Base-by-base conservation (phyloP, 2,329 filamentous ascomycete species). In the Sporothrix pallida region DNA sequence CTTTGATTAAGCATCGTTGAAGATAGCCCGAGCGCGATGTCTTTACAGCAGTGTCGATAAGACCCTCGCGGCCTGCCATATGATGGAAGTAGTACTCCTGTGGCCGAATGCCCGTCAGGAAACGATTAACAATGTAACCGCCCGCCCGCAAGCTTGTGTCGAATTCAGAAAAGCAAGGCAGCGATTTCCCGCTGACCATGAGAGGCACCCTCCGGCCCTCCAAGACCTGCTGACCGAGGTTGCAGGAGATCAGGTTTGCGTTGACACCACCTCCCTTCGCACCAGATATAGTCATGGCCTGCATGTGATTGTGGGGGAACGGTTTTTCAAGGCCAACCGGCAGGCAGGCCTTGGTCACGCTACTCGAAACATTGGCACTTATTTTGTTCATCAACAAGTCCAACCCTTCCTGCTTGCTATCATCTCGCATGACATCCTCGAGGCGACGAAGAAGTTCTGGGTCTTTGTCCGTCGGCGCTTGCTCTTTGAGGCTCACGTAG, bases 21-120 rank as follows among this genome's bases (percentile, higher is more conserved):
- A 99, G 86, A 80, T 99, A 99, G 75, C 96, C 97, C 42, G 96
- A 98, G 80, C 96, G 92, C 10, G 95, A 97, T 1, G 96, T 99
- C 84, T 99, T 99, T 82, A 99, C 96, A 76, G 96, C 96, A 23
- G 96, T 99, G 87, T 99, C 96, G 80, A 99, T 99, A 77, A 99
- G 86, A 86, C 96, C 96, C 87, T 99, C 97, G 84, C 96, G 90
- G 78, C 97, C 97, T 80, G 95, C 96, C 97, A 99, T 99, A 82
- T 97, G 94, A 88, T 99, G 96, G 86, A 99, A 99, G 82, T 95
- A 99, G 82, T 98, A 99, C 81, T 99, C 97, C 80, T 99, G 96
- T 4, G 96, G 96, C 72, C 95, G 91, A 75, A 99, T 96, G 75
- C 96, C 96, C 31, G 97, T 99, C 86, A 99, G 92, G 88, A 99